These are phyloP conservation scores for Diaporthe sp. DNA, from an alignment of 2,329 filamentous ascomycete species.

Conservation along the genomic window DNA sequence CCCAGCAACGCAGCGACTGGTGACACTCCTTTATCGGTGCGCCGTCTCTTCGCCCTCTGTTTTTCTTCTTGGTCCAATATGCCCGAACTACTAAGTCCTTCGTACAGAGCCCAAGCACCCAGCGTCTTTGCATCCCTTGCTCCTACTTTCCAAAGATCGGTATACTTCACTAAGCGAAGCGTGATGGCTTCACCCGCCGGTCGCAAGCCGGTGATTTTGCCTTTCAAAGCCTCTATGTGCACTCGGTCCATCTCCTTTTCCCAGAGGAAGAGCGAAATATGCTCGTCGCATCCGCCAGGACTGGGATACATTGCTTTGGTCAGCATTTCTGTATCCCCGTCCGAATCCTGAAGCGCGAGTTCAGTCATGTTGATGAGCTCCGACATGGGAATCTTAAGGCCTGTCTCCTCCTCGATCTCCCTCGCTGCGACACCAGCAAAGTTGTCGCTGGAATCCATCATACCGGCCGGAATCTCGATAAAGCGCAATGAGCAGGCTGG, in stretches of 20 bases:
- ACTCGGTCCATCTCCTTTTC: constrained; percentile 65
- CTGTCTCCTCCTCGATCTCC: constrained; percentile 73
- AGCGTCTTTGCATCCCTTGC: constrained; percentile 71
- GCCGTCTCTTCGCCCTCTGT: constrained; percentile 9
- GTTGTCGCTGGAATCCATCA: constrained; percentile 68
- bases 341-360: constrained; percentile 54
- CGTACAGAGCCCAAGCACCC: constrained; percentile 65
- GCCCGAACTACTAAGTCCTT: constrained; percentile 7
- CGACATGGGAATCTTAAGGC: constrained; percentile 62
- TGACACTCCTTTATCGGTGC: background rate
- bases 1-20: background rate
- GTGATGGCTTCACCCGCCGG: constrained; percentile 73
- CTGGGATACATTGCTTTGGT: constrained; percentile 69
- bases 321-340: constrained; percentile 51
- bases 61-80: background rate
- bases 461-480: constrained; percentile 72
- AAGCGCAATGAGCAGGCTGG: constrained; percentile 69
- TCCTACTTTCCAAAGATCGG: constrained; percentile 70
- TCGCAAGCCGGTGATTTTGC: constrained; percentile 69
- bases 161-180: constrained; percentile 69
- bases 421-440: constrained; percentile 71
- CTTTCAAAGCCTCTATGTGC: constrained; percentile 68
- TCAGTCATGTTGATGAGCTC: constrained; percentile 67
- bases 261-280: constrained; percentile 70
- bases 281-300: constrained; percentile 72